Conservation (phyloP, 495 filamentous ascomycete genomes). For the Talaromyces nanjingensis region DNA sequence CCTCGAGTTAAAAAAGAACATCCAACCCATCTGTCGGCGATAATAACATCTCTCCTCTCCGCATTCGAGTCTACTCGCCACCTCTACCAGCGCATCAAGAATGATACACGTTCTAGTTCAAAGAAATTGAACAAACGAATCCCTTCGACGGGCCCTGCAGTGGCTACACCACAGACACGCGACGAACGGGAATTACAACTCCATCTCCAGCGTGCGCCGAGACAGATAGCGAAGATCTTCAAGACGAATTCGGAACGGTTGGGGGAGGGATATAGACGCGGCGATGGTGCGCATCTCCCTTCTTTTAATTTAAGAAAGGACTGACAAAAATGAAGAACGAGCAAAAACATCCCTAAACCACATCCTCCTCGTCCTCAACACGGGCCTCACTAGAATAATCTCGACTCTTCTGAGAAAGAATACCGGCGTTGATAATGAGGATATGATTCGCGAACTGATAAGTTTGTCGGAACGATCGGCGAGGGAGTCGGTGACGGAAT, state of each 20-base stretch:
- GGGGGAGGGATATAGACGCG: background rate
- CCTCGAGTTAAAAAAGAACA: background rate
- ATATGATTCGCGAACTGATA: background rate
- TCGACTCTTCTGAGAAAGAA: background rate
- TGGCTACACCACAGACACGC: background rate
- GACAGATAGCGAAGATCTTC: background rate
- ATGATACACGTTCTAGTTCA: background rate
- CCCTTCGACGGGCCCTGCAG: background rate
- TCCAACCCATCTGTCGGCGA: background rate
- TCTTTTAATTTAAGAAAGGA: background rate
- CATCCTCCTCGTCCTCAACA: conserved; percentile 3
- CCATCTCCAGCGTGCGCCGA: background rate
- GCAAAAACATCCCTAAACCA: conserved; percentile 3
- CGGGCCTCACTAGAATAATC: background rate
- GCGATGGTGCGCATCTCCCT: background rate
- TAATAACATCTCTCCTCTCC: conserved; percentile 2
- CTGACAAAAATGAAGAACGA: background rate
- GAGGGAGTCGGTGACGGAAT: background rate
- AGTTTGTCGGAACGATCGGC: background rate
- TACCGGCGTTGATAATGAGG: background rate
- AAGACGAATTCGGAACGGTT: background rate
- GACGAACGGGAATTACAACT: background rate
- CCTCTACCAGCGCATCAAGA: background rate
- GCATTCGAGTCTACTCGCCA: conserved; percentile 6
- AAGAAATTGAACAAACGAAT: background rate